phyloP scores from a whole-genome alignment of 2,329 filamentous ascomycete species.

The Aspergillus sp. region DNA sequence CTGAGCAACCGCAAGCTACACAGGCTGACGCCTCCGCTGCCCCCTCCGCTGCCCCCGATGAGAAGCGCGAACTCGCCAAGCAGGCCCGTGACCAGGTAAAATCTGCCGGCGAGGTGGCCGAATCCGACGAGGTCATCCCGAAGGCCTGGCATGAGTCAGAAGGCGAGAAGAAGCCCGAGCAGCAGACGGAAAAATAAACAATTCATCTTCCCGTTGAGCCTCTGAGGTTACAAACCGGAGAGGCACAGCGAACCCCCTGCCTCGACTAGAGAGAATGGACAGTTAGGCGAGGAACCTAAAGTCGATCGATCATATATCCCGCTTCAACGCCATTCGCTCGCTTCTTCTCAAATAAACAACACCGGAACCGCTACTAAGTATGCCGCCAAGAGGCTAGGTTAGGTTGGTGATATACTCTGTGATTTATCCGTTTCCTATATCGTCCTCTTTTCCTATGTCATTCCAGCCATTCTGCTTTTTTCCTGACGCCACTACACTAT shows the following conservation, averaged over 20 bases:
- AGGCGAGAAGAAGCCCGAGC: slow-evolving; percentile 21
- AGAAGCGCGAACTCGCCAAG: slow-evolving; percentile 26
- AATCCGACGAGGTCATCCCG: slow-evolving; percentile 48
- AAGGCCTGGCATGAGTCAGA: slow-evolving; percentile 51
- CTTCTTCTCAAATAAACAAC: not conserved
- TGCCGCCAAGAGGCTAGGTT: not conserved
- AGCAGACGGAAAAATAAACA: slow-evolving; percentile 21
- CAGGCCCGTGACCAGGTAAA: slow-evolving; percentile 25
- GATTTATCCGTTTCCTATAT: not conserved
- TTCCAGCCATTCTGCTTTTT: not conserved
- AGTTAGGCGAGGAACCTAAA: not conserved
- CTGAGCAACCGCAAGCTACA: slow-evolving; percentile 20
- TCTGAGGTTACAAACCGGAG: not conserved
- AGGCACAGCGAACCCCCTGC: too few relatives aligned
- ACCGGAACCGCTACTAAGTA: not conserved
- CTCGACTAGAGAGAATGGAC: too few relatives aligned
- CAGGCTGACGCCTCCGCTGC: slow-evolving; percentile 26
- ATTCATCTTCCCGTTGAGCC: not conserved
- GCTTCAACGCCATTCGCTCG: not conserved
- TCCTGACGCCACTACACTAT: not conserved
- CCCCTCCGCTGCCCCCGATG: slow-evolving; percentile 23
- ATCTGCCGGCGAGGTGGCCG: slow-evolving; percentile 28
- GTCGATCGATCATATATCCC: not conserved
- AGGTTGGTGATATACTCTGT: not conserved
- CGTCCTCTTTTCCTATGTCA: not conserved